Evolutionary conservation across 257 asterid species (phyloP), one percentile per base, ranked within the genome.

Genomic region (Haberlea rhodopensis): DNA sequence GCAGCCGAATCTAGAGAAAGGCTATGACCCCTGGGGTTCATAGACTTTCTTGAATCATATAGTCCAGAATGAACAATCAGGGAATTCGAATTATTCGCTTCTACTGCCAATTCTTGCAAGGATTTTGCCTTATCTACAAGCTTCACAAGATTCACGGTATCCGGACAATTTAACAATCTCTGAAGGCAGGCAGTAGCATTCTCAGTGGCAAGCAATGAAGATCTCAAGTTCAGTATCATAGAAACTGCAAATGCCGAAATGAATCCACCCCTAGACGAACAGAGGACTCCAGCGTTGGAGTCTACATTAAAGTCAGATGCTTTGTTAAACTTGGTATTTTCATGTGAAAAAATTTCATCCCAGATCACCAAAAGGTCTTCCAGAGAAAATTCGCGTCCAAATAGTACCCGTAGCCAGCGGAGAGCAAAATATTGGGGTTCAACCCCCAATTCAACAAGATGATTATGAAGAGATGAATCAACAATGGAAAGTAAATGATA

Each of bases 401-500:
- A 90, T 69, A 88, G 74, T 57, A 90, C 95, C 55, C 96, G 81
- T 64, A 90, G 80, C 97, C 97, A 90, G 53, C 97, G 89, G 27
- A 90, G 82, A 2, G 97, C 84, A 29, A 90, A 90, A 74, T 90
- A 90, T 48, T 88, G 96, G 23, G 97, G 97, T 70, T 90, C 97
- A 51, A 90, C 95, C 62, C 94, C 97, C 37, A 90, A 79, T 77
- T 90, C 97, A 58, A 88, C 85, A 43, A 90, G 91, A 78, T 90
- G 97, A 56, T 84, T 75, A 45, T 90, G 87, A 63, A 90, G 94
- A 67, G 96, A 84, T 22, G 89, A 80, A 76, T 90, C 97, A 23
- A 88, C 96, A n/a, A 76, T 32, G 22, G 97, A 86, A 76, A 90
- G 95, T 78, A 90, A 72, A 79, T 84, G 96, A 69, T 88, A 88